Evolutionary conservation across 2,329 filamentous ascomycete species (phyloP), one percentile per base, ranked within the genome.

Genomic region (Sporothrix brunneoviolacea): DNA sequence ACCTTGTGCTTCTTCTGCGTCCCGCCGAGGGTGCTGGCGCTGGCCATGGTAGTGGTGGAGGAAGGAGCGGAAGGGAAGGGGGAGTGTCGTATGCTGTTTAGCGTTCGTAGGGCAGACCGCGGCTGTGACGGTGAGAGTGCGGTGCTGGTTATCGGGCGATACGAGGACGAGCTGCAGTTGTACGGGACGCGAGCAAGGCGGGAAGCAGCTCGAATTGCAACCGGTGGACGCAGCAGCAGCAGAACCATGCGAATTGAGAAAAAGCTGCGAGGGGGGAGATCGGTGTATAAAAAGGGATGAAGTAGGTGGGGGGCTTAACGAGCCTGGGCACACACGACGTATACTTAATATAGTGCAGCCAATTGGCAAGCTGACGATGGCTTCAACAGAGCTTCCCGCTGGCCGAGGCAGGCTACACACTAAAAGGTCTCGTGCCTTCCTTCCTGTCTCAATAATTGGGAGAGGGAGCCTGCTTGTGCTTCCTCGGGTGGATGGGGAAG

Each of bases 1-100:
- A 96, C 88, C 76, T 90, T 94, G 79, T 95, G 90, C 71, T 86
- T 90, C 72, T 82, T 86, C 35, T 16, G 4, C 24, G 16, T 8
- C 19, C 40, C 19, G n/a, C 44, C 33, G 18, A 37, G 19, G 33
- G 24, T 30, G 38, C 21, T 3, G 9, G 24, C n/a, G 16, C 24
- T 4, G 18, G 12, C 3, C 9, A n/a, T n/a, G n/a, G 28, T 13
- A 4, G 21, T 9, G 12, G 35, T 16, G 4, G 38, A 12, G 4
- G 27, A 16, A 12, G 33, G 32, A 7, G 30, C 9, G 10, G 35
- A 12, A 2, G 36, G 8, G n/a, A n/a, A n/a, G n/a, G n/a, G n/a
- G n/a, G n/a, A n/a, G n/a, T n/a, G n/a, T n/a, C n/a, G n/a, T n/a
- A n/a, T n/a, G n/a, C n/a, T n/a, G n/a, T n/a, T n/a, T n/a, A n/a